Base-by-base conservation (phyloP, 495 filamentous ascomycete species). In the Neurospora sp. region DNA sequence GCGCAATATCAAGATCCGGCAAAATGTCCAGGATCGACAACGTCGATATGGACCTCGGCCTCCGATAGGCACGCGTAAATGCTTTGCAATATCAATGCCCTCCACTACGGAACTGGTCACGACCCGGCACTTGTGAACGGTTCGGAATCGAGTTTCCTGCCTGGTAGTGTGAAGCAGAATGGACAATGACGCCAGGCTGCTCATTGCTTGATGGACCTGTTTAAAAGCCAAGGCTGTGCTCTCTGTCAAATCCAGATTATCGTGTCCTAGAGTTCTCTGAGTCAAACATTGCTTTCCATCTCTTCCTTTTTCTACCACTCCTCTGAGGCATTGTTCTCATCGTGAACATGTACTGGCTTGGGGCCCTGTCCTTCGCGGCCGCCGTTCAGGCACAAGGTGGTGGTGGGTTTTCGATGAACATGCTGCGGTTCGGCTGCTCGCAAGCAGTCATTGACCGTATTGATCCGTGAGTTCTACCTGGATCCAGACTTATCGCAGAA, bases 351-450 rank as follows among this genome's bases (percentile, higher is more conserved):
- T 73, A 80, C 46, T 80, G 76, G 79, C 73, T 79, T 61, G 77
- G 77, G 18, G 72, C 82, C 10, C 75, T 83, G 59, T 70, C 76
- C 65, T 46, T 82, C 22, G 70, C 80, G 39, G 77, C 76, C 27
- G 74, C 79, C 76, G 82, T 75, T 38, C 74, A 79, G 61, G 82
- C 77, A 72, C 79, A 77, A 39, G 76, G 81, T 39, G 41, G 81
- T 39, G 41, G 41, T 44, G 41, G 42, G 2, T 78, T 71, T 39
- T 73, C 80, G 70, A 71, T 72, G 7, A 82, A 79, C 46, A 84
- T 84, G 82, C 74, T 85, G 71, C 82, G 83, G 31, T 85, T 85
- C 69, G 82, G 79, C 31, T 85, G 83, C 76, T 75, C 82, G 0
- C 79, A 84, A 73, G 77, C 82, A 0, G 78, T 81, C 53, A 80